phyloP scores from a whole-genome alignment of 192 early-diverging fungal species.

The Blastocladiella britannica region DNA sequence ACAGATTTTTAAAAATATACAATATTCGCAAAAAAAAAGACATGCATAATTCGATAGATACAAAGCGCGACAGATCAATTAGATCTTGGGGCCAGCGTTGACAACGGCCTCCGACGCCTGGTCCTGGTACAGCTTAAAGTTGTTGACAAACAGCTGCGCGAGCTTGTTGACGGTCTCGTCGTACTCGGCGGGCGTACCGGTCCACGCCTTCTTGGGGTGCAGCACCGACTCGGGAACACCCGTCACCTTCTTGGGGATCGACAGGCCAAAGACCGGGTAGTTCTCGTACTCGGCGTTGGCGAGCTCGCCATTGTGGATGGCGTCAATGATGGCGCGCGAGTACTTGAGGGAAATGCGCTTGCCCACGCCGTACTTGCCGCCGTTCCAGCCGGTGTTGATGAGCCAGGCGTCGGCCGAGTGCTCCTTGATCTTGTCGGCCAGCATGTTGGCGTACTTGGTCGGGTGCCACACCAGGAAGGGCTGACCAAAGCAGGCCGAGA shows the following conservation, averaged over 20 bases:
- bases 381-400: slow-evolving; percentile 95
- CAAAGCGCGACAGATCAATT: no score
- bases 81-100: slow-evolving; percentile 42
- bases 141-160: slow-evolving; percentile 62
- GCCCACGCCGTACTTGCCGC: slow-evolving; percentile 73
- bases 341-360: slow-evolving; percentile 90
- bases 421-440: slow-evolving; percentile 79
- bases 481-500: slow-evolving; percentile 82
- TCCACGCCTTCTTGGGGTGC: slow-evolving; percentile 71
- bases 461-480: slow-evolving; percentile 97
- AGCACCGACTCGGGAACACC: slow-evolving; percentile 66
- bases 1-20: no score
- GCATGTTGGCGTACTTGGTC: slow-evolving; percentile 84
- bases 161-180: slow-evolving; percentile 44
- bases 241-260: slow-evolving; percentile 59
- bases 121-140: slow-evolving; percentile 71
- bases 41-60: no score
- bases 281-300: slow-evolving; percentile 58
- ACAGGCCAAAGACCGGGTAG: slow-evolving; percentile 72
- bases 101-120: slow-evolving; percentile 47
- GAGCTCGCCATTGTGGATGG: slow-evolving; percentile 87
- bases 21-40: no score
- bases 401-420: slow-evolving; percentile 77
- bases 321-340: slow-evolving; percentile 90
- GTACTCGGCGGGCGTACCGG: slow-evolving; percentile 48